Percentiles rank a stretch among this genome's conserved stretches.
phyloP scores from a whole-genome alignment of 306 rosid species.

The Cucurbita moschata region DNA sequence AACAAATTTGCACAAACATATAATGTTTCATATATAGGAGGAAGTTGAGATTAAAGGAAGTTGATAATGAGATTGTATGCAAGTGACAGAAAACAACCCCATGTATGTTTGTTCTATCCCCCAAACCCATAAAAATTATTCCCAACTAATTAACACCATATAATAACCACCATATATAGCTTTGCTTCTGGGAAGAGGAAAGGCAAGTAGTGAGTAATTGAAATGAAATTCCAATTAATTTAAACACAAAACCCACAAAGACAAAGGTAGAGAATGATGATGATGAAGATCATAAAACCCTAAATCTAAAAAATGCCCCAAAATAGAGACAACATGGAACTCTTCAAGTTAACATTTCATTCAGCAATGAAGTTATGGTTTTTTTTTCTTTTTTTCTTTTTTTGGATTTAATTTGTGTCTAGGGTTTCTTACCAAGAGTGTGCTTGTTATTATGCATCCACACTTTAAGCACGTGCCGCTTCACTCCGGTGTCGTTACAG shows the following conservation, averaged over 20 bases:
- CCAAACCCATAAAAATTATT: too few species aligned
- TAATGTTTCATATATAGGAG: neutral
- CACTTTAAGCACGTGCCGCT: slow-evolving; percentile 90
- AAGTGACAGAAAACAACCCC: neutral
- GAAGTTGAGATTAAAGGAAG: too few species aligned
- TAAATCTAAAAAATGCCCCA: slow-evolving; percentile 13
- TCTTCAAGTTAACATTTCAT: neutral
- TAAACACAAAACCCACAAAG: neutral
- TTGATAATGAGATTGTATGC: slow-evolving; percentile 1
- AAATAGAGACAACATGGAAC: neutral
- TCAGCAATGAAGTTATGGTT: neutral
- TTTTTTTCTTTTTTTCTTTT: neutral
- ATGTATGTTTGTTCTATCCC: too few species aligned
- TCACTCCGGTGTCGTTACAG: slow-evolving; percentile 67
- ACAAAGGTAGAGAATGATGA: neutral
- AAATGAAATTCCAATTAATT: neutral
- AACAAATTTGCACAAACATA: neutral
- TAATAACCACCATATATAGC: too few species aligned
- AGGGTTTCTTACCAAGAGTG: slow-evolving; percentile 98
- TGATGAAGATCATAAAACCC: neutral
- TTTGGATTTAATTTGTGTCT: neutral
- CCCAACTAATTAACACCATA: too few species aligned
- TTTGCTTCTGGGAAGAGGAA: too few species aligned
- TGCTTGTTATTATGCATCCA: slow-evolving; percentile 99
- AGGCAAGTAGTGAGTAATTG: too few species aligned